phyloP scores from a whole-genome alignment of 768 basidiomycete genomes.

The Cantharellus cinnabarinus region DNA sequence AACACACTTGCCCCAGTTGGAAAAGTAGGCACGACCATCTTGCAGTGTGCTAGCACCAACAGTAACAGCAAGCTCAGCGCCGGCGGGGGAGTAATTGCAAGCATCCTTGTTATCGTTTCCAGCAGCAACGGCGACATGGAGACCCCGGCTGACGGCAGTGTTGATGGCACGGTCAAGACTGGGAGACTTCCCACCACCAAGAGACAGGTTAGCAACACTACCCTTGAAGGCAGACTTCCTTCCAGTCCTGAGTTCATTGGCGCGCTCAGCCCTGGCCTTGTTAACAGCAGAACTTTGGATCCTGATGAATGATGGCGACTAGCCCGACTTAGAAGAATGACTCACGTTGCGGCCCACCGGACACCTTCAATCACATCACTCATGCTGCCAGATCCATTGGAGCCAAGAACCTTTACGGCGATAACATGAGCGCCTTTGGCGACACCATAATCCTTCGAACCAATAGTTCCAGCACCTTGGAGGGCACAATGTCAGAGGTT shows the following conservation, averaged over 20 bases:
- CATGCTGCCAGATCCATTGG: constrained; percentile 88
- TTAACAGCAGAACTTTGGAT: constrained; percentile 37
- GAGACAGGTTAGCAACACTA: constrained; percentile 91
- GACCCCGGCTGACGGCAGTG: constrained; percentile 56
- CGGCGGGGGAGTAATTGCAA: constrained; percentile 84
- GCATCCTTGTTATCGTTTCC: constrained; percentile 29
- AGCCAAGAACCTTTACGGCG: constrained; percentile 84
- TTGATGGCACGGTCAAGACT: constrained; percentile 75
- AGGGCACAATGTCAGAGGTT: constrained; percentile 32
- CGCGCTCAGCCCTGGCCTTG: constrained; percentile 40
- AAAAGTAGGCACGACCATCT: constrained; percentile 78
- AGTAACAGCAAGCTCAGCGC: constrained; percentile 73
- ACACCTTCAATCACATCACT: constrained; percentile 84
- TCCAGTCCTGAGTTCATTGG: constrained; percentile 17
- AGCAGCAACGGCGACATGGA: constrained; percentile 95
- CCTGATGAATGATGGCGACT: not conserved
- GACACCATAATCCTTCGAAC: constrained; percentile 82
- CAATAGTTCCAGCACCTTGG: constrained; percentile 73
- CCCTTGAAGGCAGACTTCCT: constrained; percentile 73
- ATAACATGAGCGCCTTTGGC: constrained; percentile 81
- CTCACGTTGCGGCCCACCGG: constrained; percentile 38
- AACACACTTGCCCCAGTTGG: constrained; percentile 79
- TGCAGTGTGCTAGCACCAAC: constrained; percentile 77
- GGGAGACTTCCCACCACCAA: constrained; percentile 83
- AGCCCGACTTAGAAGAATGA: not conserved